Evolutionary conservation across 805 yeast genomes (phyloP).

Genomic region (Starmerella floris): DNA sequence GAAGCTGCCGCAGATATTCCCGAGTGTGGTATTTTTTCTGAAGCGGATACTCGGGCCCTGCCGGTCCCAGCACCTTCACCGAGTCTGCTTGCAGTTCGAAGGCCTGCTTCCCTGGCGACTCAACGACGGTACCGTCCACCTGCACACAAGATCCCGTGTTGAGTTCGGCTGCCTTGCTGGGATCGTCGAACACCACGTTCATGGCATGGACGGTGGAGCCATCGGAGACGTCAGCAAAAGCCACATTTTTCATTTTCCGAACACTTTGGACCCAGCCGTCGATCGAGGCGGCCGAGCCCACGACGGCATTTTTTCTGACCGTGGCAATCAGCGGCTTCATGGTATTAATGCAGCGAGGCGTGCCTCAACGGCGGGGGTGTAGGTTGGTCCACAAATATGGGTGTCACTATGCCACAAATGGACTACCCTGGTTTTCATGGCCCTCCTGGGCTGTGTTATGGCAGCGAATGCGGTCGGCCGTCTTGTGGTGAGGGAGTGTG

Average conservation of each 20-base stretch:
- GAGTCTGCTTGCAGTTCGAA: constrained; percentile 35
- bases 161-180: constrained; percentile 20
- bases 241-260: constrained; percentile 58
- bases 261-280: constrained; percentile 68
- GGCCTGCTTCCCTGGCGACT: constrained; percentile 39
- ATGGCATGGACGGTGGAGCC: constrained; percentile 50
- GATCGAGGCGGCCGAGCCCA: constrained; percentile 31
- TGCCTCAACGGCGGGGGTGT: too few species aligned
- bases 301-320: constrained; percentile 3
- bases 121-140: constrained; percentile 34
- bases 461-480: too few species aligned
- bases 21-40: constrained; percentile 65
- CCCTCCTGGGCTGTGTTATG: too few species aligned
- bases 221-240: constrained; percentile 69
- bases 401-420: too few species aligned
- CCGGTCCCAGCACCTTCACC: constrained; percentile 45
- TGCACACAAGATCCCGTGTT: constrained; percentile 37
- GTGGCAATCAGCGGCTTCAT: constrained; percentile 10
- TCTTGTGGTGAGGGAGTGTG: too few species aligned
- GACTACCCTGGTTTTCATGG: too few species aligned
- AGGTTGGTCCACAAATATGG: too few species aligned
- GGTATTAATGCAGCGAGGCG: too few species aligned
- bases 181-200: constrained; percentile 37
- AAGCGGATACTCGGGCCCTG: constrained; percentile 56
- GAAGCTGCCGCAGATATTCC: constrained; percentile 56